A percentile compares a stretch with the other conserved stretches of the same genome.
Conservation (phyloP, 164 flowering plant genomes). For the Tetracentron sinense region DNA sequence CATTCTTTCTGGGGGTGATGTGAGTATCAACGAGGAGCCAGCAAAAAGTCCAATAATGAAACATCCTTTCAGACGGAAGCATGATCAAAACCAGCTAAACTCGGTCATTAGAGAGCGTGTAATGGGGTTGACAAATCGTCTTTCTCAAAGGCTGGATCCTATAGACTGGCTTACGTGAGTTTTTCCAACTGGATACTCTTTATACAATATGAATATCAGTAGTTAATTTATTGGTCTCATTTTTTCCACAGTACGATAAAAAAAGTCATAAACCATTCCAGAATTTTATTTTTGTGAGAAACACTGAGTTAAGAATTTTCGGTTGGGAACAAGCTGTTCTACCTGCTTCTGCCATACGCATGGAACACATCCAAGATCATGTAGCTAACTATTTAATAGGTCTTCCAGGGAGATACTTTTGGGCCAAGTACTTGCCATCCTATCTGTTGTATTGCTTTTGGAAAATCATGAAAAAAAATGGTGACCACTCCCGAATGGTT, state of each 20-base stretch:
- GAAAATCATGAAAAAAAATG: background rate
- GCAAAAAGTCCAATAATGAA: conserved; percentile 34
- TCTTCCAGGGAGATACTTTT: background rate
- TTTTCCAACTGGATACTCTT: background rate
- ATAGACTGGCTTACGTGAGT: conserved; percentile 99
- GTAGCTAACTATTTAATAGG: background rate
- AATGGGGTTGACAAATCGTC: conserved; percentile 39
- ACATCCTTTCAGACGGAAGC: conserved; percentile 57
- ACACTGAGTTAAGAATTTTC: background rate
- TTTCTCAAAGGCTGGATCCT: conserved; percentile 86
- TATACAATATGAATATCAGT: background rate
- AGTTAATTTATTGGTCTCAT: background rate
- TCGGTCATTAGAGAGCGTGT: conserved; percentile 44
- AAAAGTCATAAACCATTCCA: background rate
- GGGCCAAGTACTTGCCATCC: background rate
- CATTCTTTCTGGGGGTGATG: conserved; percentile 76
- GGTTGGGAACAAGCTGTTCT: background rate
- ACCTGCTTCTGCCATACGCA: background rate
- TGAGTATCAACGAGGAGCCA: conserved; percentile 38
- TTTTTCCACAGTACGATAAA: background rate
- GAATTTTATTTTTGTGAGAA: background rate
- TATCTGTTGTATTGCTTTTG: background rate
- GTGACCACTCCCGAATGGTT: background rate
- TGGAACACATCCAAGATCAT: background rate
- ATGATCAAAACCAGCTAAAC: conserved; percentile 38